Conservation (phyloP, 805 yeast genomes). For the Barnettozyma sucrosica region DNA sequence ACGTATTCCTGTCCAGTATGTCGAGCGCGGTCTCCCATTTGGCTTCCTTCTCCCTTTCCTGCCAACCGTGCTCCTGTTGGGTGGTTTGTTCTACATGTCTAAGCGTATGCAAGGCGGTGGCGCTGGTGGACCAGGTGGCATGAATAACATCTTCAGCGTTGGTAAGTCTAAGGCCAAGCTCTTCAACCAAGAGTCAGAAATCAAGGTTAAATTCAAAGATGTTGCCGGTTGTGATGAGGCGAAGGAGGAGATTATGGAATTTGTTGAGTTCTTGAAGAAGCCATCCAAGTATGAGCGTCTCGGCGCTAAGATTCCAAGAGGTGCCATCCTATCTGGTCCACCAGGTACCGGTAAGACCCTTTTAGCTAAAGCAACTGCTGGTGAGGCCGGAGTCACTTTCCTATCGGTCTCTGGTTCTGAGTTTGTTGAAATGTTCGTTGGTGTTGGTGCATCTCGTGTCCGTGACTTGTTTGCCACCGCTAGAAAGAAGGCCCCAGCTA, state of each 20-base stretch:
- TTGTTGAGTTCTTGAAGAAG: conserved; percentile 80
- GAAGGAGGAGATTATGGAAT: conserved; percentile 92
- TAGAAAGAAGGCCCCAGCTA: conserved; percentile 83
- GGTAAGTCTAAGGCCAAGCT: conserved; percentile 76
- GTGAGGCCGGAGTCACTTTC: conserved; percentile 94
- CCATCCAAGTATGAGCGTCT: conserved; percentile 79
- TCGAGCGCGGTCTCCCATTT: conserved; percentile 60
- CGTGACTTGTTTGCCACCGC: conserved; percentile 90
- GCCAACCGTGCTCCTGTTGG: conserved; percentile 77
- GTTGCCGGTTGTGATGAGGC: conserved; percentile 96
- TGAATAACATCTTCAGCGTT: conserved; percentile 67
- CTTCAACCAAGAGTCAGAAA: conserved; percentile 78
- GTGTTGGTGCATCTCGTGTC: conserved; percentile 93
- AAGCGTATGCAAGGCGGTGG: conserved; percentile 38
- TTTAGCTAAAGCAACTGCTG: conserved; percentile 92
- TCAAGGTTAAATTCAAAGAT: conserved; percentile 76
- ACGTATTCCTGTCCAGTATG: conserved; percentile 72
- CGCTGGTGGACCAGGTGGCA: conserved; percentile 48
- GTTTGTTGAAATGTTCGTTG: conserved; percentile 95
- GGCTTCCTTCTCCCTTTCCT: conserved; percentile 62
- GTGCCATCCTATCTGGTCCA: conserved; percentile 90
- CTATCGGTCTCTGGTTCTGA: conserved; percentile 90
- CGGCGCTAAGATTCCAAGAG: conserved; percentile 94
- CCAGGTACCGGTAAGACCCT: conserved; percentile 97
- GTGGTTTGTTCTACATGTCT: conserved; percentile 50